Percentiles rank a stretch among this genome's conserved stretches.
Conservation (phyloP, 1,139 yeast species). For the Yamadazyma oceani region DNA sequence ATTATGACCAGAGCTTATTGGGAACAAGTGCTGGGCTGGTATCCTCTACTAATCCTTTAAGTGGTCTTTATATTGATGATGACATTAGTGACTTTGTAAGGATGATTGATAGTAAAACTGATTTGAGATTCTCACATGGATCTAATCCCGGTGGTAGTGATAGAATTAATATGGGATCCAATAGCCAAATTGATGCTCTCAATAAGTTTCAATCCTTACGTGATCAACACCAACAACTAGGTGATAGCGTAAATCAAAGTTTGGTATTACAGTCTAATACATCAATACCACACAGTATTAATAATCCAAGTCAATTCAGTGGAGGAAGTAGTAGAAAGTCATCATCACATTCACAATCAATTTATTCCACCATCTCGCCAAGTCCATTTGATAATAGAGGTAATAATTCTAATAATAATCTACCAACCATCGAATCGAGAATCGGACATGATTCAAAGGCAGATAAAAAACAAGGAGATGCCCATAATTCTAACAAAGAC, state of each 20-base stretch:
- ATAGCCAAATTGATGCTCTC: constrained; percentile 27
- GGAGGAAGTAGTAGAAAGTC: constrained; percentile 24
- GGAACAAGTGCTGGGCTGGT: constrained; percentile 42
- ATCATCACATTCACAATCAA: constrained; percentile 25
- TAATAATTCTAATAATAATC: constrained; percentile 18
- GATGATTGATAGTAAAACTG: constrained; percentile 70
- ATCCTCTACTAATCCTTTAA: constrained; percentile 34
- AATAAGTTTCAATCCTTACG: constrained; percentile 39
- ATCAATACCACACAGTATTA: constrained; percentile 7
- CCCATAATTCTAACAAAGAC: too few relatives aligned
- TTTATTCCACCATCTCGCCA: constrained; percentile 30
- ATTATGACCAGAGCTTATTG: constrained; percentile 24
- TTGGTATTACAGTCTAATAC: constrained; percentile 27
- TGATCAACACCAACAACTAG: constrained; percentile 45
- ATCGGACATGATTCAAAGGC: constrained; percentile 27
- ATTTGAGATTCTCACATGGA: constrained; percentile 36
- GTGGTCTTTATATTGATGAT: constrained; percentile 56
- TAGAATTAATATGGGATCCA: constrained; percentile 5
- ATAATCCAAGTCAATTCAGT: constrained; percentile 11
- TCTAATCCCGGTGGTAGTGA: constrained; percentile 4
- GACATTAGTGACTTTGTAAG: constrained; percentile 80
- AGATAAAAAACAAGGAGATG: not conserved
- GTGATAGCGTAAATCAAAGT: constrained; percentile 54
- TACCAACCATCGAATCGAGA: constrained; percentile 46
- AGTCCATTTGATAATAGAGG: constrained; percentile 33